Conservation (phyloP, 148 eudicot species). For the Rhododendron vialii region DNA sequence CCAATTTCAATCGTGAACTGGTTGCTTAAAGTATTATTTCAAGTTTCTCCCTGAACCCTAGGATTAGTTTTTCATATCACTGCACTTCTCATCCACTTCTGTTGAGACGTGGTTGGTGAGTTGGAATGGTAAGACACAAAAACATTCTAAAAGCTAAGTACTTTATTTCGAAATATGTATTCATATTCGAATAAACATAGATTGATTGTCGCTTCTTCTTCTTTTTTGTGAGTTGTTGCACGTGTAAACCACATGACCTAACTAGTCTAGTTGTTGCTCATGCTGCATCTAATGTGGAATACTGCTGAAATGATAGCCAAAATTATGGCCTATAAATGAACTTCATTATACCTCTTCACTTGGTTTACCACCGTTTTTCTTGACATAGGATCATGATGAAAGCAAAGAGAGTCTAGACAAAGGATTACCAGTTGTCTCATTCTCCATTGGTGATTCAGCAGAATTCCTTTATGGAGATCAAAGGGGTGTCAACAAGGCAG, state of each 20-base stretch:
- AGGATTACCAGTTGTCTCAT: constrained; percentile 58
- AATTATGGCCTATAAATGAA: background rate
- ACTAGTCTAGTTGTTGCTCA: background rate
- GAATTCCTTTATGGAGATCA: constrained; percentile 62
- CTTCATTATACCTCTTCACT: background rate
- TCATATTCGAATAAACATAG: background rate
- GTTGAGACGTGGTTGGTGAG: background rate
- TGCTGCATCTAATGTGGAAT: background rate
- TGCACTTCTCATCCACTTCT: background rate
- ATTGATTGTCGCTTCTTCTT: background rate
- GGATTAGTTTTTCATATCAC: background rate
- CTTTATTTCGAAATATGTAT: background rate
- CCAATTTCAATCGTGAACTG: background rate
- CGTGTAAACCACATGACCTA: background rate
- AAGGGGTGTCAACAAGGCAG: constrained; percentile 35
- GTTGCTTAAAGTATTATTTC: background rate
- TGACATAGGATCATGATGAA: constrained; percentile 61
- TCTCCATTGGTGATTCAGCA: constrained; percentile 62
- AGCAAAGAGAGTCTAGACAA: constrained; percentile 33
- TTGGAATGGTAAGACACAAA: background rate
- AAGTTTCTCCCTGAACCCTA: background rate
- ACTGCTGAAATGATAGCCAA: background rate
- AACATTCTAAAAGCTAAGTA: background rate
- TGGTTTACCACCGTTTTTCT: background rate
- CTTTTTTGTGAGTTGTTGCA: background rate